Evolutionary conservation across 1,284 basidiomycete genomes (phyloP).

Genomic region (Malassezia globosa): DNA sequence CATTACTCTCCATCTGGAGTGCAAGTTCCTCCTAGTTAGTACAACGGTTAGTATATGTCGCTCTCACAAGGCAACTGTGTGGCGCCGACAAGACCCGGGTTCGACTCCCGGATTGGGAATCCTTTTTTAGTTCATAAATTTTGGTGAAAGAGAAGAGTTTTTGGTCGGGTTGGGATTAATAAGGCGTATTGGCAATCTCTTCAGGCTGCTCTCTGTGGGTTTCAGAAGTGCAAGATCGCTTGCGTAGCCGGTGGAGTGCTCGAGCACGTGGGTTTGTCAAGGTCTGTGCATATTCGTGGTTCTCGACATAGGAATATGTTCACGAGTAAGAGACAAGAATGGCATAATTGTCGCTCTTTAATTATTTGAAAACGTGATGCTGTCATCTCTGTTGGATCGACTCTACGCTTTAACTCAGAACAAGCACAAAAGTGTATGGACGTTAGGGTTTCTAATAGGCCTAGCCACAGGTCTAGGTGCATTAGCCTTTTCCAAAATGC

Average conservation of each 20-base stretch:
- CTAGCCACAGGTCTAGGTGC: conserved; percentile 29
- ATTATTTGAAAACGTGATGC: no score
- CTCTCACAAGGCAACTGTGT: conserved; percentile 13
- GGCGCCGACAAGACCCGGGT: conserved; percentile 22
- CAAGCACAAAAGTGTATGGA: conserved; percentile 15
- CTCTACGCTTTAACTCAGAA: not conserved
- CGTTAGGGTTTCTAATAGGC: conserved; percentile 32
- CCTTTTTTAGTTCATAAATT: no score
- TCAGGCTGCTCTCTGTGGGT: no score
- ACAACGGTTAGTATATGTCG: conserved; percentile 23
- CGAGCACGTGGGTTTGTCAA: not conserved
- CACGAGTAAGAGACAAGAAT: no score
- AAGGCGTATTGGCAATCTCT: no score
- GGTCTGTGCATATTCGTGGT: not conserved
- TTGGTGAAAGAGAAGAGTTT: not conserved
- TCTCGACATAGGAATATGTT: no score
- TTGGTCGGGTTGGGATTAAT: no score
- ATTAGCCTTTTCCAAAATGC: conserved; percentile 7
- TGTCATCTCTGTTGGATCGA: not conserved
- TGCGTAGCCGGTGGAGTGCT: no score
- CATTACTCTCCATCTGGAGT: no score
- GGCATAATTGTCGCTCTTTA: no score
- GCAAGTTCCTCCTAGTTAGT: conserved; percentile 17
- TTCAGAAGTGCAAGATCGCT: no score
- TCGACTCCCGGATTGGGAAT: conserved; percentile 23